phyloP scores from a whole-genome alignment of 495 filamentous ascomycete genomes.

The Neurospora sp. region DNA sequence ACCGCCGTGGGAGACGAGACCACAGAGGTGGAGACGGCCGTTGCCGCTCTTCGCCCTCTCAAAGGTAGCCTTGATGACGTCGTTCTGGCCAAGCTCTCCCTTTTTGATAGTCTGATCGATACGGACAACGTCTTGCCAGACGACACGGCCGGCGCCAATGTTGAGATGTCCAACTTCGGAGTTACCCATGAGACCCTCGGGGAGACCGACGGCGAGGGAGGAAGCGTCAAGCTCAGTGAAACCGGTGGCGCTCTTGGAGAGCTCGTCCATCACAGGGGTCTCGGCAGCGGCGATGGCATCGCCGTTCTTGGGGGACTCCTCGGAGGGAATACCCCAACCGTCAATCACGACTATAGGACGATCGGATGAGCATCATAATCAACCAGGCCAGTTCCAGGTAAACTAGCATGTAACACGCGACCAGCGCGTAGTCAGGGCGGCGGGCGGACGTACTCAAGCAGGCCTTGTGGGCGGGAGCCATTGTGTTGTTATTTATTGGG shows the following conservation, averaged over 20 bases:
- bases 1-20: slow-evolving; percentile 88
- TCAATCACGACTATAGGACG: slow-evolving; percentile 75
- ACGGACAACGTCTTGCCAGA: slow-evolving; percentile 98
- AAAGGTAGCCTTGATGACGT: slow-evolving; percentile 68
- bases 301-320: slow-evolving; percentile 67
- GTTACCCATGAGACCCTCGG: slow-evolving; percentile 97
- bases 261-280: slow-evolving; percentile 56
- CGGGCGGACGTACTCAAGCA: slow-evolving; percentile 64
- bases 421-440: slow-evolving; percentile 33
- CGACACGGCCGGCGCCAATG: slow-evolving; percentile 93
- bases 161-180: slow-evolving; percentile 97
- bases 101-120: slow-evolving; percentile 95
- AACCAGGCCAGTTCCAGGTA: slow-evolving; percentile 45
- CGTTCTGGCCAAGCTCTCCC: slow-evolving; percentile 64
- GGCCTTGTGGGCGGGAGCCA: slow-evolving; percentile 85
- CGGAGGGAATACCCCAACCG: slow-evolving; percentile 86
- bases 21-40: slow-evolving; percentile 83
- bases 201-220: slow-evolving; percentile 87
- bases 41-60: slow-evolving; percentile 75
- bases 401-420: slow-evolving; percentile 34
- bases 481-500: slow-evolving; percentile 27
- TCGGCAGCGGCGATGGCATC: slow-evolving; percentile 90
- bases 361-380: slow-evolving; percentile 38
- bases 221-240: slow-evolving; percentile 81
- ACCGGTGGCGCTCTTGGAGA: slow-evolving; percentile 29